Base-by-base conservation (phyloP, 2,329 filamentous ascomycete species). In the Cladophialophora yegresii region DNA sequence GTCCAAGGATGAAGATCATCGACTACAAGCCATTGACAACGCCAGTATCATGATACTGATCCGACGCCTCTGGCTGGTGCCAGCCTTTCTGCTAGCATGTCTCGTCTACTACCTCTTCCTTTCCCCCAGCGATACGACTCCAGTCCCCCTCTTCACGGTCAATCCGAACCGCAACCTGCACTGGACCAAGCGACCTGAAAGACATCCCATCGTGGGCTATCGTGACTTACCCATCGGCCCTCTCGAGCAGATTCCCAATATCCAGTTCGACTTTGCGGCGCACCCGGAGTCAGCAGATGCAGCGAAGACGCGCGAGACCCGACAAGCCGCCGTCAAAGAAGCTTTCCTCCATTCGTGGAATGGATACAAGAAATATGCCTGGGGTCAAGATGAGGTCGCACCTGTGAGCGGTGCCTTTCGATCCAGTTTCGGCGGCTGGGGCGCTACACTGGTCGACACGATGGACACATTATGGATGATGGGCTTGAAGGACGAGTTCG, bases 391-490 rank as follows among this genome's bases (percentile, higher is more conserved):
- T 72, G 87, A 88, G 69, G 77, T 89, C 58, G 78, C 79, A 32
- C 87, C 87, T 3, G 70, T 89, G 9, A 81, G 81, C 16, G 85
- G 81, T 10, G 71, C 74, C 1, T 77, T 75, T 55, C 80, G 81
- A 51, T 82, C 88, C 69, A 82, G 84, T 36, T 89, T 88, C 75
- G 85, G 84, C 13, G 87, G 87, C 26, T 89, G 87, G 87, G 85
- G 84, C 6, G 87, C 87, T 4, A 89, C 87, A 5, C 77, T 89
- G 62, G 85, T 89, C n/a, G 87, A 89, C 72, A 78, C 85, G 2
- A 79, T 89, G 58, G 89, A 91, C 72, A 86, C 86, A n/a, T 78
- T 91, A 13, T 90, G 88, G 87, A 88, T 91, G 68, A 87, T 91
- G 84, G 88, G 83, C 3, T 70, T 90, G 72, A 82, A 82, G 66